Evolutionary conservation across 2,329 filamentous ascomycete genomes (phyloP).

Genomic region (Reticulascus tulasneorum): DNA sequence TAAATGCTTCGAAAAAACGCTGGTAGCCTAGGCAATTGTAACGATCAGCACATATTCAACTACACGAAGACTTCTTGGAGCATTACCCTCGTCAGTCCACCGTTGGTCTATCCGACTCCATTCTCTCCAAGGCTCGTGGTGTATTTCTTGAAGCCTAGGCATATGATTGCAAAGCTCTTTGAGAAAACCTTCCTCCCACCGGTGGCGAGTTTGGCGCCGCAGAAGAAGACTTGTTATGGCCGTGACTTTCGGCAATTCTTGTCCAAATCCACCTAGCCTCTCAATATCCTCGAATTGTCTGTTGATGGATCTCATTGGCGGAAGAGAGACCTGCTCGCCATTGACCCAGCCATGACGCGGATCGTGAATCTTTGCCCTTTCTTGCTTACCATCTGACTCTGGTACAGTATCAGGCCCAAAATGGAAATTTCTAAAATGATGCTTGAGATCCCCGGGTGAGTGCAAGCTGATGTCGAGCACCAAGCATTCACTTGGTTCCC

Average conservation of each 20-base stretch:
- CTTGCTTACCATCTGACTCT: too few species aligned
- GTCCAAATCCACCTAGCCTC: slow-evolving; percentile 18
- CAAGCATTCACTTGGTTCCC: slow-evolving; percentile 20
- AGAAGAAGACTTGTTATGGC: slow-evolving; percentile 25
- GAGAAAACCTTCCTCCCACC: slow-evolving; percentile 23
- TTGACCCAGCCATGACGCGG: slow-evolving; percentile 19
- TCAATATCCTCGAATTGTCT: slow-evolving; percentile 19
- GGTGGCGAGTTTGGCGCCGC: slow-evolving; percentile 25
- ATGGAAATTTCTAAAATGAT: slow-evolving; percentile 25
- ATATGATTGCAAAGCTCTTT: slow-evolving; percentile 24
- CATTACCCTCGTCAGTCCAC: too few species aligned
- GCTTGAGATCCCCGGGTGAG: slow-evolving; percentile 23
- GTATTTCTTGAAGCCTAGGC: slow-evolving; percentile 24
- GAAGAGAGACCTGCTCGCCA: slow-evolving; percentile 13
- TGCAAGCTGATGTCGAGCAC: slow-evolving; percentile 26
- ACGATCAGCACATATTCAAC: not conserved
- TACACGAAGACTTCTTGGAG: too few species aligned
- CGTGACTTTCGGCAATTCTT: slow-evolving; percentile 20
- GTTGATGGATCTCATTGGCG: slow-evolving; percentile 9
- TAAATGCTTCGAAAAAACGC: slow-evolving; percentile 5
- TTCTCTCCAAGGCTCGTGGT: slow-evolving; percentile 28
- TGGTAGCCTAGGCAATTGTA: not conserved
- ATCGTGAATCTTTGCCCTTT: slow-evolving; percentile 11
- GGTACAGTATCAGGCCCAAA: slow-evolving; percentile 21
- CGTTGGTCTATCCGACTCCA: too few species aligned